Evolutionary conservation across 805 yeast species (phyloP).

Genomic region (Teunomyces funiuensis): DNA sequence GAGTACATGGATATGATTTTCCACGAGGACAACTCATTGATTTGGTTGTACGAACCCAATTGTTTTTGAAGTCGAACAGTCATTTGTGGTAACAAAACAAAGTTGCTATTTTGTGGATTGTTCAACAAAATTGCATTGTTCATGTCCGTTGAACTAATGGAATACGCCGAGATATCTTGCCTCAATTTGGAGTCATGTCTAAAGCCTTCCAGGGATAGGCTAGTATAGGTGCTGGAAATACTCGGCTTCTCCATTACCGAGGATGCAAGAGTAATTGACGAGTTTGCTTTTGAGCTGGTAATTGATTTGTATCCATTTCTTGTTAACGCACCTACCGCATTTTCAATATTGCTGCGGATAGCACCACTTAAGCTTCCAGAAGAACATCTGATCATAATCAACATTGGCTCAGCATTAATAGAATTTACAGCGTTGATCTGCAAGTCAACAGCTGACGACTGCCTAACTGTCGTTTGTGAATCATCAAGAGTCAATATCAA

Average conservation of each 20-base stretch:
- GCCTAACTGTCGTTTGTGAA: constrained; percentile 23
- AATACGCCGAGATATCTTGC: constrained; percentile 18
- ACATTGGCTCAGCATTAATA: constrained; percentile 27
- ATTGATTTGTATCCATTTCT: not conserved
- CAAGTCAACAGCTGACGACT: constrained; percentile 40
- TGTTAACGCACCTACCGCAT: constrained; percentile 10
- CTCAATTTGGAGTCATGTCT: constrained; percentile 4
- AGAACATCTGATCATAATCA: constrained; percentile 35
- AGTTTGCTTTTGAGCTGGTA: constrained; percentile 15
- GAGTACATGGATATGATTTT: constrained; percentile 40
- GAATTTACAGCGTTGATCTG: constrained; percentile 34
- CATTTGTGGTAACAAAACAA: constrained; percentile 28
- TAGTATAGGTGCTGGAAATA: constrained; percentile 6
- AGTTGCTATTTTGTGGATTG: constrained; percentile 24
- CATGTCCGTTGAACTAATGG: constrained; percentile 21
- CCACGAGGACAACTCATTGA: constrained; percentile 43
- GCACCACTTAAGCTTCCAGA: constrained; percentile 25
- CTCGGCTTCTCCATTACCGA: constrained; percentile 35
- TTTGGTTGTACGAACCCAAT: constrained; percentile 25
- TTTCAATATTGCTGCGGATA: constrained; percentile 25
- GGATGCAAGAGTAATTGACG: constrained; percentile 32
- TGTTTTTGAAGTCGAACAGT: constrained; percentile 40
- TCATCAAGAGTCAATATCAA: constrained; percentile 31
- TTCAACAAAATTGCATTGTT: constrained; percentile 19
- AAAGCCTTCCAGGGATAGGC: constrained; percentile 1